Evolutionary conservation across 148 eudicot species (phyloP).

Genomic region (Spergularia bocconei): DNA sequence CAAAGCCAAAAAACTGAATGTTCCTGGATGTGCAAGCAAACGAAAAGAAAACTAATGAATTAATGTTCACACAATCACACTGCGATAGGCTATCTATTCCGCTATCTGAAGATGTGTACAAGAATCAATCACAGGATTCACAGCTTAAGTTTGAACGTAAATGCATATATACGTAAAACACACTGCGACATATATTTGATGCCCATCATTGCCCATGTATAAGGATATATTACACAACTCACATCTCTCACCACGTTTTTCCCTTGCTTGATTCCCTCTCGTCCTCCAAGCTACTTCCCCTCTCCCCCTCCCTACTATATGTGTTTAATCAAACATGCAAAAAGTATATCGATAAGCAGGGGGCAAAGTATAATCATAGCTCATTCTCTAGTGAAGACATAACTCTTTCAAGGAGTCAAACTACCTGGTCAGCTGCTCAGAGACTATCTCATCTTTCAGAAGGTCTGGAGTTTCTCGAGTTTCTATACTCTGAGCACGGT

Average conservation of each 20-base stretch:
- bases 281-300: neutral
- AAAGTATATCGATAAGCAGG: neutral
- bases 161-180: neutral
- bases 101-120: neutral
- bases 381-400: neutral
- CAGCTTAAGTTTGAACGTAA: neutral
- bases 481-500: constrained; percentile 25
- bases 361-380: neutral
- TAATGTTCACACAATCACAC: constrained; percentile 7
- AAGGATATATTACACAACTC: neutral
- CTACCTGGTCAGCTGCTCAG: constrained; percentile 94
- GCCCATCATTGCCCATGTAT: neutral
- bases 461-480: constrained; percentile 41
- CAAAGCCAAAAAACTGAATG: constrained; percentile 89
- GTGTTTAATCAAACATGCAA: neutral
- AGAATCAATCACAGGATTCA: no score
- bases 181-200: neutral
- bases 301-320: neutral
- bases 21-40: constrained; percentile 48
- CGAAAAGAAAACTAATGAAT: constrained; percentile 15
- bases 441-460: constrained; percentile 79
- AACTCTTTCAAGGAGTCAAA: neutral
- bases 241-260: neutral
- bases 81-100: neutral
- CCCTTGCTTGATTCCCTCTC: neutral